Percentiles rank a stretch among this genome's conserved stretches.
These are phyloP conservation scores for Daldinia caldariorum DNA, from an alignment of 495 filamentous ascomycete species.

Conservation along the genomic window DNA sequence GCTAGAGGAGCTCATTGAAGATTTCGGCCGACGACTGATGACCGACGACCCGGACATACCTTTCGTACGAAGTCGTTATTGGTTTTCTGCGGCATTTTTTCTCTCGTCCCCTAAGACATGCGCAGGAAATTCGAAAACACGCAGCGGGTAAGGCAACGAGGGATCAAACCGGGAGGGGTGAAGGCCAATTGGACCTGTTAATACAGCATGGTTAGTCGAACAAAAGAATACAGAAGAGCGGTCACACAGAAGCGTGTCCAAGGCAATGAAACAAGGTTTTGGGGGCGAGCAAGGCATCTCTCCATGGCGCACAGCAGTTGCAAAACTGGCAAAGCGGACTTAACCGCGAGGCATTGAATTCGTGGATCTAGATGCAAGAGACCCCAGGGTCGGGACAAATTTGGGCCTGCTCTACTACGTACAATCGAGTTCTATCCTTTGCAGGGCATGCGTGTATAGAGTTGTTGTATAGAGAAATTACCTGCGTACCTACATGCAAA, in stretches of 20 bases:
- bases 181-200: conserved; percentile 14
- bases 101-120: conserved; percentile 18
- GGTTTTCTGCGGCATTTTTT: conserved; percentile 25
- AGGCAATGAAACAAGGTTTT: conserved; percentile 11
- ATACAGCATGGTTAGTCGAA: conserved; percentile 23
- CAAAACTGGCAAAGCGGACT: conserved; percentile 4
- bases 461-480: neutral
- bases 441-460: conserved; percentile 1
- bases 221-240: conserved; percentile 19
- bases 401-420: conserved; percentile 19
- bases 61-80: conserved; percentile 38
- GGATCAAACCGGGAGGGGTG: conserved; percentile 8
- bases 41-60: conserved; percentile 19
- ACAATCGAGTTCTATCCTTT: conserved; percentile 21
- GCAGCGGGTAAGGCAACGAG: conserved; percentile 16
- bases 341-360: conserved; percentile 19
- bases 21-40: conserved; percentile 10
- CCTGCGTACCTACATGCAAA: neutral
- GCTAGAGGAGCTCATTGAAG: conserved; percentile 7
- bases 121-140: conserved; percentile 4
- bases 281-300: conserved; percentile 22
- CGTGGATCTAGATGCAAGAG: conserved; percentile 32
- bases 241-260: conserved; percentile 18
- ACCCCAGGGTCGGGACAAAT: conserved; percentile 27
- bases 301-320: conserved; percentile 14